phyloP scores from a whole-genome alignment of 2,329 filamentous ascomycete genomes.

The Bipolaris bicolor region DNA sequence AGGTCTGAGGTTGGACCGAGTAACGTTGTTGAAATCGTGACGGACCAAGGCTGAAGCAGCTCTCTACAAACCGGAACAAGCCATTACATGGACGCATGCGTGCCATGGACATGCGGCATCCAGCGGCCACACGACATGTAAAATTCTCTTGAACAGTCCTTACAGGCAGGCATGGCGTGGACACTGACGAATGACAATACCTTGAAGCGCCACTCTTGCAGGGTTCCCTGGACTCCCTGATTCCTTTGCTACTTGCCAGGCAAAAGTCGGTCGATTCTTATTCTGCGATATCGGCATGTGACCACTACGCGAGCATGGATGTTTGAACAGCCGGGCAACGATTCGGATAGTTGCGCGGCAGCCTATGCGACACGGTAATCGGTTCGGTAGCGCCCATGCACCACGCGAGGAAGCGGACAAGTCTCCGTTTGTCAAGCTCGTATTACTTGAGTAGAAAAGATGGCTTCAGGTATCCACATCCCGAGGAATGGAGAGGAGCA shows the following conservation, averaged over 20 bases:
- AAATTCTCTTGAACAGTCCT: conserved; percentile 27
- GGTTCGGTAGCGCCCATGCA: conserved; percentile 40
- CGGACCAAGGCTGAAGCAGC: conserved; percentile 20
- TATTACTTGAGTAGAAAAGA: conserved; percentile 32
- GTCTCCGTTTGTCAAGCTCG: conserved; percentile 33
- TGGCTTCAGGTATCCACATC: conserved; percentile 28
- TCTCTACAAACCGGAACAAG: conserved; percentile 17
- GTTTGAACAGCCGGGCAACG: conserved; percentile 34
- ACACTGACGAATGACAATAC: neutral
- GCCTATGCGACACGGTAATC: conserved; percentile 37
- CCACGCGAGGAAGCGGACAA: conserved; percentile 37
- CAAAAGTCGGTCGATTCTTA: conserved; percentile 4
- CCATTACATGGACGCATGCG: conserved; percentile 17
- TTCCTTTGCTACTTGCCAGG: conserved; percentile 6
- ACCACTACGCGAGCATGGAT: conserved; percentile 18
- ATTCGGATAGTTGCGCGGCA: conserved; percentile 32
- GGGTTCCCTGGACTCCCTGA: conserved; percentile 9
- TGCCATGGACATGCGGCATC: conserved; percentile 21
- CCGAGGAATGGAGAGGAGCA: conserved; percentile 21
- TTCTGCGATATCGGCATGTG: conserved; percentile 17
- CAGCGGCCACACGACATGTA: conserved; percentile 34
- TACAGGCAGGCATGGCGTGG: conserved; percentile 20
- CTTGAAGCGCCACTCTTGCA: conserved; percentile 21
- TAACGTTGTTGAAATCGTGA: conserved; percentile 34
- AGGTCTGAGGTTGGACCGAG: conserved; percentile 40